Conservation (phyloP, 768 basidiomycete genomes). For the Strobilomyces echinocephalus region DNA sequence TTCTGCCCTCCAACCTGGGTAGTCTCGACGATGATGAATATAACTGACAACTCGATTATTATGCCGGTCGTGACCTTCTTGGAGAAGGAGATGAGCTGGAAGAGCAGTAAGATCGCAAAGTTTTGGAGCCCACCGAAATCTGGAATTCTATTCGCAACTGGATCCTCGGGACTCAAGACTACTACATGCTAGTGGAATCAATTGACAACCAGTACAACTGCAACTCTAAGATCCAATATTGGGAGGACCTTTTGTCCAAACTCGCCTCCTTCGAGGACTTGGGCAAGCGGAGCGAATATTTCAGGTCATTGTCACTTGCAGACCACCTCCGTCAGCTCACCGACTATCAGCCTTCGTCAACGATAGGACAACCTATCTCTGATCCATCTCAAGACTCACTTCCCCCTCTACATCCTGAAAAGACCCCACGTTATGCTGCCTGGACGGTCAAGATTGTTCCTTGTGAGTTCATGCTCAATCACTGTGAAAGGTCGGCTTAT, state of each 20-base stretch:
- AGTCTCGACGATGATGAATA: no score
- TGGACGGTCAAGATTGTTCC: neutral
- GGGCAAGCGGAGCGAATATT: neutral
- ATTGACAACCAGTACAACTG: neutral
- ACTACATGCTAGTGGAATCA: neutral
- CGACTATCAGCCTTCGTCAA: neutral
- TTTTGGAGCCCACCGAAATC: no score
- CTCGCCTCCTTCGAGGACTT: neutral
- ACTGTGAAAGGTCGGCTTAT: neutral
- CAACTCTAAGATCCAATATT: neutral
- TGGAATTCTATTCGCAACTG: neutral
- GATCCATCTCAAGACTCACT: neutral
- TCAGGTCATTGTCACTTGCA: neutral
- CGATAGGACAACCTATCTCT: neutral
- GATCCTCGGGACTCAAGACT: neutral
- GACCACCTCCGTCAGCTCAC: neutral
- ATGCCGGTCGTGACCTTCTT: no score
- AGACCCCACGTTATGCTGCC: neutral
- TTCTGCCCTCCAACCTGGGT: no score
- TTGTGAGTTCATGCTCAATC: neutral
- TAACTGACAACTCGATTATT: no score
- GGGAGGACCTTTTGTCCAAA: neutral
- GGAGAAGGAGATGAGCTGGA: no score
- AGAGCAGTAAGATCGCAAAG: no score
- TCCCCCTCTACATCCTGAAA: neutral